These are phyloP conservation scores for Schizophyllum commune DNA, from an alignment of 1,284 basidiomycete genomes.

Conservation along the genomic window DNA sequence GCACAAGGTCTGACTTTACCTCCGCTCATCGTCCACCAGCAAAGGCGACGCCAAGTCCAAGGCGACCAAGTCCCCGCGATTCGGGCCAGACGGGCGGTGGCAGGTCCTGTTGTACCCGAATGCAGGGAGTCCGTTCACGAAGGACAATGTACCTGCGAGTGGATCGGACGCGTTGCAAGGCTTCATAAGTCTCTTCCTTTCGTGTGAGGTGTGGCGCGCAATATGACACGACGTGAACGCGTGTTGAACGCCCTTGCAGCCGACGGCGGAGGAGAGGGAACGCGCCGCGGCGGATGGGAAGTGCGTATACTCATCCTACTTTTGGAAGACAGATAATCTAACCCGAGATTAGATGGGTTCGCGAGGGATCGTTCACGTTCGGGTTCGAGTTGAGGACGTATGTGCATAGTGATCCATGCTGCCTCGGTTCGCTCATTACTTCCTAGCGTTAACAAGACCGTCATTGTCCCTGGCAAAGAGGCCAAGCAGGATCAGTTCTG, in stretches of 20 bases:
- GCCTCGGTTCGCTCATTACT: background rate
- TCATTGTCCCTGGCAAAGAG: conserved; percentile 64
- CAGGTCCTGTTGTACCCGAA: background rate
- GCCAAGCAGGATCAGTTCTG: conserved; percentile 24
- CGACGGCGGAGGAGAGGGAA: conserved; percentile 71
- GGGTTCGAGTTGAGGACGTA: conserved; percentile 75
- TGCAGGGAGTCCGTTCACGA: background rate
- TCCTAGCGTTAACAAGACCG: conserved; percentile 1
- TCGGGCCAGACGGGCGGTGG: background rate
- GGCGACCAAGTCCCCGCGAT: background rate
- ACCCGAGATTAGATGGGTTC: conserved; percentile 50
- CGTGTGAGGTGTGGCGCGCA: background rate
- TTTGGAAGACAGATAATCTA: background rate
- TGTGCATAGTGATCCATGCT: conserved; percentile 9
- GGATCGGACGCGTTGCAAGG: background rate
- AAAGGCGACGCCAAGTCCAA: background rate
- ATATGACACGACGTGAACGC: background rate
- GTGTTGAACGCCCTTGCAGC: conserved; percentile 30
- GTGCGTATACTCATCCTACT: conserved; percentile 23
- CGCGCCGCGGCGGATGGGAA: conserved; percentile 49
- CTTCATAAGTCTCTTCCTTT: background rate
- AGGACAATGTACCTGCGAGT: background rate
- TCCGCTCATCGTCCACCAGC: background rate
- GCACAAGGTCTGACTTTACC: background rate
- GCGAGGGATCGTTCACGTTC: conserved; percentile 81